Percentiles rank a stretch among this genome's conserved stretches.
phyloP scores from a whole-genome alignment of 306 rosid genomes.

The Betula pendula region DNA sequence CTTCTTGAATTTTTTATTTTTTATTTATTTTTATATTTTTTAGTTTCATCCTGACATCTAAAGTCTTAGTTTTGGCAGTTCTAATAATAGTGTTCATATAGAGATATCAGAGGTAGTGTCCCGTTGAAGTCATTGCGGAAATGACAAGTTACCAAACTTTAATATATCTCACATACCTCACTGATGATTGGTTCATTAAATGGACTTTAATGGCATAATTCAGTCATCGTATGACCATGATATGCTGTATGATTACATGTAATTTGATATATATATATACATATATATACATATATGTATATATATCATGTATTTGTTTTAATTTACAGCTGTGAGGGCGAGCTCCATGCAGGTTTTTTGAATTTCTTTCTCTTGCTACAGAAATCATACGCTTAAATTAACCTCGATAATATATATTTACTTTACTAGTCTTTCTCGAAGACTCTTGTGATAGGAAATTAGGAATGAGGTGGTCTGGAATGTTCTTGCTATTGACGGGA shows the following conservation, averaged over 20 bases:
- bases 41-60: no score
- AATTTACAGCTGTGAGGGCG: not conserved
- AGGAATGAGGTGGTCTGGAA: not conserved
- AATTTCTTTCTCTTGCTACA: not conserved
- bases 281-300: no score
- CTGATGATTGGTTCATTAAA: not conserved
- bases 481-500: not conserved
- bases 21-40: no score
- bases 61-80: no score
- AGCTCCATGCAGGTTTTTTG: not conserved
- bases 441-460: not conserved
- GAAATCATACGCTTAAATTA: not conserved
- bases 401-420: not conserved
- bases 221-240: not conserved
- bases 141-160: not conserved
- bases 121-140: not conserved
- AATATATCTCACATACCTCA: not conserved
- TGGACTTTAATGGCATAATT: not conserved
- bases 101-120: not conserved
- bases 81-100: not conserved
- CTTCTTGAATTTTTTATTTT: no score
- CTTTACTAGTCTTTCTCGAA: not conserved
- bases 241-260: not conserved
- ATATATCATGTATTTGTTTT: not conserved
- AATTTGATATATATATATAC: no score